Percentiles rank a stretch among this genome's conserved stretches.
Conservation (phyloP, 129 eudicot genomes). For the Arctium lappa region DNA sequence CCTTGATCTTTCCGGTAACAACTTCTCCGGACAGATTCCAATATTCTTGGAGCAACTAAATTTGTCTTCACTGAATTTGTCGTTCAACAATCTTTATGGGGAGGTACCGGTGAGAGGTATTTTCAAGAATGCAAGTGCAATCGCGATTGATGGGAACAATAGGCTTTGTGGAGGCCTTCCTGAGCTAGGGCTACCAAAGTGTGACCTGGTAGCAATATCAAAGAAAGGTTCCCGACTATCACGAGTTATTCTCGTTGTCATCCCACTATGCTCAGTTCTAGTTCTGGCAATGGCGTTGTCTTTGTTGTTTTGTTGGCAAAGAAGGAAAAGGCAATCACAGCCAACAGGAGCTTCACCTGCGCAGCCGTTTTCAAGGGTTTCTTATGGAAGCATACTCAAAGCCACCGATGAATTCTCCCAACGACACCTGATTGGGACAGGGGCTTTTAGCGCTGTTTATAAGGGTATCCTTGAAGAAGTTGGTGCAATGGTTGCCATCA, state of each 20-base stretch:
- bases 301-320: slow-evolving; percentile 18
- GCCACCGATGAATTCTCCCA: slow-evolving; percentile 34
- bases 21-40: no score
- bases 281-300: slow-evolving; percentile 1
- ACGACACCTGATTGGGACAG: slow-evolving; percentile 30
- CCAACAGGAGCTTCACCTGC: neutral
- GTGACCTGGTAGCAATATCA: slow-evolving; percentile 16
- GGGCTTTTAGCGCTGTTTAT: slow-evolving; percentile 32
- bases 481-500: slow-evolving; percentile 24
- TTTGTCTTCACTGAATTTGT: no score
- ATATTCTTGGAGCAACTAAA: no score
- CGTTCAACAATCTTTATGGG: slow-evolving; percentile 27
- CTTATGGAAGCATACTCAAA: slow-evolving; percentile 33
- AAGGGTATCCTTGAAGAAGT: slow-evolving; percentile 30
- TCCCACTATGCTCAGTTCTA: slow-evolving; percentile 16
- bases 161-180: slow-evolving; percentile 37
- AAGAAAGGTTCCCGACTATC: slow-evolving; percentile 20
- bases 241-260: slow-evolving; percentile 14
- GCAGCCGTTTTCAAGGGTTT: slow-evolving; percentile 24
- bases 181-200: slow-evolving; percentile 21
- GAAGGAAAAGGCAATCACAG: slow-evolving; percentile 9
- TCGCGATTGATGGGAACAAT: slow-evolving; percentile 26
- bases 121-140: slow-evolving; percentile 20
- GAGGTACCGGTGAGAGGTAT: slow-evolving; percentile 31
- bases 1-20: no score